Evolutionary conservation across 2,329 filamentous ascomycete species (phyloP), one percentile per base, ranked within the genome.

Genomic region (Fusarium oxysporum): DNA sequence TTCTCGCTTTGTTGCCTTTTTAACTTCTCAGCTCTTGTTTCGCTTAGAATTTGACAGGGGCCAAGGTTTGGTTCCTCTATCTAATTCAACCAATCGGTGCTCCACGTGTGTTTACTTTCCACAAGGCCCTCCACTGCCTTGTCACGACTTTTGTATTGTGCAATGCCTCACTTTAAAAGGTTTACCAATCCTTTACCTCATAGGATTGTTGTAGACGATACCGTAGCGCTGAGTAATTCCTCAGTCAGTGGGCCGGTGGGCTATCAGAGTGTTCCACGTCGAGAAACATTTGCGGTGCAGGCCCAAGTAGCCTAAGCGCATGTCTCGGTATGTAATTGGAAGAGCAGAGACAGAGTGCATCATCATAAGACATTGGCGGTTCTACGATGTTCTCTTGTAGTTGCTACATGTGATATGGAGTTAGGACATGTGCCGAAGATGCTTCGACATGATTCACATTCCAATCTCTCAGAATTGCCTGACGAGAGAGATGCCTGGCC

Each of bases 81-180:
- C 35, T 45, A 48, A 69, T 41, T 40, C 19, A 41, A 51, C 71
- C 71, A 73, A 73, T 73, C 62, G 59, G 68, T 74, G 65, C 57
- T 72, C 71, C 71, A 74, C 71, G 71, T 73, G 71, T 65, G 53
- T 69, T 65, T 62, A 54, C 62, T 61, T 41, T 58, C 35, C 40
- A 57, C 45, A 50, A 55, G 54, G 32, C 45, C 54, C 54, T 68
- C 38, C 54, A 37, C 48, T 47, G 28, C 37, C 55, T 62, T 71
- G 55, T 53, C 54, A 48, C 57, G 57, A 30, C 40, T 44, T 38
- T 58, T 64, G 33, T 56, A 33, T 68, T 48, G 23, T 58, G 32
- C 40, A 51, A 48, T 63, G 50, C 51, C 21, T 62, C 35, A 41
- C 44, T n/a, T 53, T 33, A 38, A 43, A 64, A 48, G 44, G 45